Conservation (phyloP, 2,329 filamentous ascomycete genomes). For the Chaetoscypha palmicola region DNA sequence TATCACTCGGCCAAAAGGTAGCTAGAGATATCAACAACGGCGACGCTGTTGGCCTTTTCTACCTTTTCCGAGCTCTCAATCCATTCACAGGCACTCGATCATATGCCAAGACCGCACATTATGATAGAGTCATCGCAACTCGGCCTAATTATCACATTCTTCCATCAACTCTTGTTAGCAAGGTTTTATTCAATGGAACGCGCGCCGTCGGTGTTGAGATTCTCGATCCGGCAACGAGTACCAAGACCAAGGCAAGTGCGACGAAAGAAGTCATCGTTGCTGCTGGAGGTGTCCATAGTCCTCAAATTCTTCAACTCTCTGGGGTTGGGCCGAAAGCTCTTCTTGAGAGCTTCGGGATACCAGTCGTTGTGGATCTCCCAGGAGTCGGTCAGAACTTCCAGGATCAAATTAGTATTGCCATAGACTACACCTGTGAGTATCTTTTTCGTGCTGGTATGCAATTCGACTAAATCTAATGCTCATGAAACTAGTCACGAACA, state of each 20-base stretch:
- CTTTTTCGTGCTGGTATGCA: no score
- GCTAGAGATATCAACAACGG: slow-evolving; percentile 9
- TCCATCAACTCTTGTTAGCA: slow-evolving; percentile 45
- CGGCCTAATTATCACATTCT: slow-evolving; percentile 49
- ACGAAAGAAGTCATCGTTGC: slow-evolving; percentile 33
- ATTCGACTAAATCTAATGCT: no score
- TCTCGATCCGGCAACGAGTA: background rate
- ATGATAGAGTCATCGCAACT: slow-evolving; percentile 27
- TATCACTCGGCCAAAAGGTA: slow-evolving; percentile 3
- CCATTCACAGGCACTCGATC: slow-evolving; percentile 26
- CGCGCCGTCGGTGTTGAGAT: slow-evolving; percentile 6
- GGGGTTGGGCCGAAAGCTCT: slow-evolving; percentile 28
- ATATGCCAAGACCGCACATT: slow-evolving; percentile 36
- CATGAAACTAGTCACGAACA: slow-evolving; percentile 14
- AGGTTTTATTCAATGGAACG: slow-evolving; percentile 34
- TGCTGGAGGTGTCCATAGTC: slow-evolving; percentile 28
- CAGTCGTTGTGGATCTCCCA: slow-evolving; percentile 32
- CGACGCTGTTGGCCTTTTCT: slow-evolving; percentile 10
- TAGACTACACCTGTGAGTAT: slow-evolving; percentile 11
- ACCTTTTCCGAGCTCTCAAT: slow-evolving; percentile 10
- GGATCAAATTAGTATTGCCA: slow-evolving; percentile 24
- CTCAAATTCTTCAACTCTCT: slow-evolving; percentile 19
- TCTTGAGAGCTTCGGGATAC: slow-evolving; percentile 30
- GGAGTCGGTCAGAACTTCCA: slow-evolving; percentile 35
- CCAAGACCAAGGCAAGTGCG: slow-evolving; percentile 19